phyloP scores from a whole-genome alignment of 2,329 filamentous ascomycete species.

The Fusarium temperatum region DNA sequence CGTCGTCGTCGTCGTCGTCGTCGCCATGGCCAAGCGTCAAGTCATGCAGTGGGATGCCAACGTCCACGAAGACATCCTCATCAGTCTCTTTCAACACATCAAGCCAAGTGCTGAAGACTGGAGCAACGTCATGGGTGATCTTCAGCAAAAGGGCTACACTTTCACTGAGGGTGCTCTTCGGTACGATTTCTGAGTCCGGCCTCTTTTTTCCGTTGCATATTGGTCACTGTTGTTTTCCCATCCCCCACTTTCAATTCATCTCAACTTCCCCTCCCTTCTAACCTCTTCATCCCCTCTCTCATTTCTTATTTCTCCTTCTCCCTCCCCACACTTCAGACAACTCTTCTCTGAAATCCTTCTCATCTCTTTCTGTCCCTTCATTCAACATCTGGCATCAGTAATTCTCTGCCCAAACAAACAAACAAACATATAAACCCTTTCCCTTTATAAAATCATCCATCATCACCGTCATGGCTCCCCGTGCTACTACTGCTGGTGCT shows the following conservation, averaged over 20 bases:
- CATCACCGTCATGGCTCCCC: constrained; percentile 2
- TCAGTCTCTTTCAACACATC: constrained; percentile 51
- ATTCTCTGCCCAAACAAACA: neutral
- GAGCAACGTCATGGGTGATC: constrained; percentile 49
- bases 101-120: constrained; percentile 47
- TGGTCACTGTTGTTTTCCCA: neutral
- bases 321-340: neutral
- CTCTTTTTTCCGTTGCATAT: neutral
- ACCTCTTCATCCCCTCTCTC: neutral
- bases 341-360: neutral
- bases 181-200: constrained; percentile 43
- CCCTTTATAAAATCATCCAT: neutral
- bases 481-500: constrained; percentile 29
- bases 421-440: neutral
- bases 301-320: neutral
- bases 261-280: neutral
- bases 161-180: constrained; percentile 54
- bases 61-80: constrained; percentile 56
- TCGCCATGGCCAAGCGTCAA: constrained; percentile 43
- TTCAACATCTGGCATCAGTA: neutral
- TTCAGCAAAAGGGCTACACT: constrained; percentile 51
- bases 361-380: neutral
- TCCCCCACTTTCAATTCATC: neutral
- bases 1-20: neutral
- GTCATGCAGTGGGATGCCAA: constrained; percentile 53